Evolutionary conservation across 495 filamentous ascomycete genomes (phyloP).

Genomic region (Daldinia decipiens): DNA sequence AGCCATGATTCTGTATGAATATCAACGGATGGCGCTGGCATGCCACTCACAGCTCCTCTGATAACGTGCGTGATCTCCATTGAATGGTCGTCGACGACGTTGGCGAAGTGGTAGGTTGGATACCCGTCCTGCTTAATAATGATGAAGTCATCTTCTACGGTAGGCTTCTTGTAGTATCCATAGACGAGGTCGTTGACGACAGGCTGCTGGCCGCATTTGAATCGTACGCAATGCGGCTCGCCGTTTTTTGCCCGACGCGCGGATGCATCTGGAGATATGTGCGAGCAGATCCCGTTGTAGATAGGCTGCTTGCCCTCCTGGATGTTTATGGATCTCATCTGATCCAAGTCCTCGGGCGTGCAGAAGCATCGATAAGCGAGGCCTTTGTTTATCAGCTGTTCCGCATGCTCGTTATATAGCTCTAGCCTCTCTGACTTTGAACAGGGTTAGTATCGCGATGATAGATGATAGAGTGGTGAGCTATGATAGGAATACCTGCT

Average conservation of each 20-base stretch:
- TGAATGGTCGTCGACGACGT: slow-evolving; percentile 92
- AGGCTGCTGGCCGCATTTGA: slow-evolving; percentile 71
- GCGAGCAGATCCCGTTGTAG: slow-evolving; percentile 81
- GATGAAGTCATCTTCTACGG: slow-evolving; percentile 67
- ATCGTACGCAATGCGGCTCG: slow-evolving; percentile 80
- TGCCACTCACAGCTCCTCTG: slow-evolving; percentile 73
- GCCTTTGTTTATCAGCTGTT: slow-evolving; percentile 73
- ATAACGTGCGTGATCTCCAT: slow-evolving; percentile 98
- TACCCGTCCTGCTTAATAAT: slow-evolving; percentile 89
- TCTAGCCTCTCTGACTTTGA: slow-evolving; percentile 78
- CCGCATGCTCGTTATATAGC: slow-evolving; percentile 77
- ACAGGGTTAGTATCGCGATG: slow-evolving; percentile 30
- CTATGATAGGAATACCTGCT: slow-evolving; percentile 67
- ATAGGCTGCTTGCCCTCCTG: slow-evolving; percentile 68
- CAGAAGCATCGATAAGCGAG: slow-evolving; percentile 96
- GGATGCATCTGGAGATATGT: slow-evolving; percentile 72
- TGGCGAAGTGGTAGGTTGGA: slow-evolving; percentile 96
- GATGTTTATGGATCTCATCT: slow-evolving; percentile 68
- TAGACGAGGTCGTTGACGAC: slow-evolving; percentile 80
- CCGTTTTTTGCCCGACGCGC: slow-evolving; percentile 71
- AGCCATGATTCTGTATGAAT: background rate
- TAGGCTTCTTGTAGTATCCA: slow-evolving; percentile 63
- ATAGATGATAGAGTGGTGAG: background rate
- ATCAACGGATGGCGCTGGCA: background rate
- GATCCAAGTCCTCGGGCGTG: slow-evolving; percentile 72